Conservation (phyloP, 805 yeast species). For the Soucietia sequanensis region DNA sequence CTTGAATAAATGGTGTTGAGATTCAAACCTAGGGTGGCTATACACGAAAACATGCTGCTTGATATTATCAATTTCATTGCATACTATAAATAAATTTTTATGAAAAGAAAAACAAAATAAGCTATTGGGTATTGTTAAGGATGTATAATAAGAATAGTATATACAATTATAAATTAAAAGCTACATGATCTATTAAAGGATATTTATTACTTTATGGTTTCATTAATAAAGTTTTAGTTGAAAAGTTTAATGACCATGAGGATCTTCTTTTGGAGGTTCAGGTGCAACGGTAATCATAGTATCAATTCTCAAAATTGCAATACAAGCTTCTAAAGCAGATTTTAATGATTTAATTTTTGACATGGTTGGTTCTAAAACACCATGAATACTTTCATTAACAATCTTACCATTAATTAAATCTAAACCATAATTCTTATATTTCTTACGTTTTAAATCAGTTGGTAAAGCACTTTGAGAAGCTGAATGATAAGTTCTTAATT, state of each 20-base stretch:
- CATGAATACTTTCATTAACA: slow-evolving; percentile 77
- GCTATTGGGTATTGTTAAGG: no score
- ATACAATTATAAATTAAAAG: slow-evolving; percentile 3
- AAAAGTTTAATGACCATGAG: slow-evolving; percentile 71
- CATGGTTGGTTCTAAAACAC: slow-evolving; percentile 94
- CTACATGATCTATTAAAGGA: slow-evolving; percentile 2
- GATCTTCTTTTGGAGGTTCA: slow-evolving; percentile 88
- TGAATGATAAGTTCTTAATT: slow-evolving; percentile 93
- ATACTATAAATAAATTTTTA: no score
- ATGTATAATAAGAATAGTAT: slow-evolving; percentile 4
- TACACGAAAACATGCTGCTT: no score
- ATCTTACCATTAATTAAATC: slow-evolving; percentile 90
- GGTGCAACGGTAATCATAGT: slow-evolving; percentile 98
- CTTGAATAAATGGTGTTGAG: no score
- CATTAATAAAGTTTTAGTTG: slow-evolving; percentile 3
- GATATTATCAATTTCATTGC: no score
- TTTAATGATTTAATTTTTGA: slow-evolving; percentile 90
- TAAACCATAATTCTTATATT: slow-evolving; percentile 88
- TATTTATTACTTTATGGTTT: slow-evolving; percentile 6
- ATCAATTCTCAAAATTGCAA: slow-evolving; percentile 95
- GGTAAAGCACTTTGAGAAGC: slow-evolving; percentile 85
- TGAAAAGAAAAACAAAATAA: no score
- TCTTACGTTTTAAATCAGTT: slow-evolving; percentile 80
- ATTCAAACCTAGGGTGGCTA: no score
- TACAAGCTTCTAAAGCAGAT: slow-evolving; percentile 96